These are phyloP conservation scores for Aristolochia contorta DNA, from an alignment of 164 flowering plant genomes.

Conservation along the genomic window DNA sequence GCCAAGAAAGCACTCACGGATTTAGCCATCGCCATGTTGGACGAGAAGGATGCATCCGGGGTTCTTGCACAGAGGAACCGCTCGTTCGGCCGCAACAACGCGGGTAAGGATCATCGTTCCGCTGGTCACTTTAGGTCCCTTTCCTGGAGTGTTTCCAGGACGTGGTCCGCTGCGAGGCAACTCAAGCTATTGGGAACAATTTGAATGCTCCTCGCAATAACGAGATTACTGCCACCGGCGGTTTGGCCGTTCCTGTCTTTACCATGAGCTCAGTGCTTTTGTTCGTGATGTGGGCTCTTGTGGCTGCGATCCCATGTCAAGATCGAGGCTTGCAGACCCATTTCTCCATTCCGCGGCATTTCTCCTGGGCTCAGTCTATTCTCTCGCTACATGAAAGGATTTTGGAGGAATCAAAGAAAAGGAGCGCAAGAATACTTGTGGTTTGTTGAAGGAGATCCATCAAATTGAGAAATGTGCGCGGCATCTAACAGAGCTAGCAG, in stretches of 20 bases:
- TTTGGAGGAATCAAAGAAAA: slow-evolving; percentile 70
- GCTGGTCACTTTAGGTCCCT: slow-evolving; percentile 60
- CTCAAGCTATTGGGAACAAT: slow-evolving; percentile 79
- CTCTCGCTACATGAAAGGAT: slow-evolving; percentile 63
- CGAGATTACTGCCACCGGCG: slow-evolving; percentile 52
- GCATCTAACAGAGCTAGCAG: slow-evolving; percentile 48
- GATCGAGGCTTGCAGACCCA: slow-evolving; percentile 82
- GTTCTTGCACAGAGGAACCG: slow-evolving; percentile 51
- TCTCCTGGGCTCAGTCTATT: slow-evolving; percentile 54
- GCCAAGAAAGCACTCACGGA: slow-evolving; percentile 82
- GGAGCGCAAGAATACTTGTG: slow-evolving; percentile 62
- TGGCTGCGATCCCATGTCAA: slow-evolving; percentile 96
- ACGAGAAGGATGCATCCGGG: slow-evolving; percentile 53
- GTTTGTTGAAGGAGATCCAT: slow-evolving; percentile 70
- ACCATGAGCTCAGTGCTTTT: slow-evolving; percentile 60
- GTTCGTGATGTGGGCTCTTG: slow-evolving; percentile 84
- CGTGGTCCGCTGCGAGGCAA: slow-evolving; percentile 69
- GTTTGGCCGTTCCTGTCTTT: slow-evolving; percentile 56
- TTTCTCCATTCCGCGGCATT: slow-evolving; percentile 53
- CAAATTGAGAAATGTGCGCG: slow-evolving; percentile 60
- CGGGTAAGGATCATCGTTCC: slow-evolving; percentile 17
- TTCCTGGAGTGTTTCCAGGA: slow-evolving; percentile 90
- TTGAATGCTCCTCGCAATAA: slow-evolving; percentile 41
- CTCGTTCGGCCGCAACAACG: slow-evolving; percentile 58
- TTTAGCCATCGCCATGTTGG: slow-evolving; percentile 67